Percentiles rank a stretch among this genome's conserved stretches.
These are phyloP conservation scores for Mesembryanthemum crystallinum DNA, from an alignment of 148 eudicot genomes.

Conservation along the genomic window DNA sequence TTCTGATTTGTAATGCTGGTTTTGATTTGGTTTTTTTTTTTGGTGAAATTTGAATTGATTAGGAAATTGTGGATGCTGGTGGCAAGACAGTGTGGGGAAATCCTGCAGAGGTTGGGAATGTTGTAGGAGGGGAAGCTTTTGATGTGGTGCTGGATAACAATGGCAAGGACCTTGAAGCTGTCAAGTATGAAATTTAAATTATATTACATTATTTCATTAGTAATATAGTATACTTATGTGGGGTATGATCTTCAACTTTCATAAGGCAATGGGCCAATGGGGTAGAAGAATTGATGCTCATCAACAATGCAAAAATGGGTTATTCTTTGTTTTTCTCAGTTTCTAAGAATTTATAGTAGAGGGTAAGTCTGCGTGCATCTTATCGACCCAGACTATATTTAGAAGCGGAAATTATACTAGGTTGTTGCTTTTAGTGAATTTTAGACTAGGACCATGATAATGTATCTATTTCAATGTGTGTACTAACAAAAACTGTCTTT, in stretches of 20 bases:
- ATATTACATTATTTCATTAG: not conserved
- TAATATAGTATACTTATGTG: not conserved
- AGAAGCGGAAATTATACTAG: too few species aligned
- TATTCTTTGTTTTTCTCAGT: too few species aligned
- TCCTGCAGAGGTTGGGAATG: slow-evolving; percentile 68
- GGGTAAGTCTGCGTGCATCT: too few species aligned
- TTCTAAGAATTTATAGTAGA: too few species aligned
- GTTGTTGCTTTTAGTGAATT: too few species aligned
- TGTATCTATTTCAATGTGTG: not conserved
- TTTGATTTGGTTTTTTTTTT: not conserved
- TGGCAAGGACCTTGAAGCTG: slow-evolving; percentile 95
- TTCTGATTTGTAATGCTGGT: not conserved
- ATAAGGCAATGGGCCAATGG: too few species aligned
- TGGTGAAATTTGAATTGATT: slow-evolving; percentile 1
- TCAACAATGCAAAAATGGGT: too few species aligned
- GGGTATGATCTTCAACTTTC: too few species aligned
- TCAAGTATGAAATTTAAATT: slow-evolving; percentile 40
- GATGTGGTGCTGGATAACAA: slow-evolving; percentile 93
- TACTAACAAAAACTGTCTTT: not conserved
- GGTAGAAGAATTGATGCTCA: too few species aligned
- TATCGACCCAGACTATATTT: too few species aligned
- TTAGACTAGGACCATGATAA: too few species aligned
- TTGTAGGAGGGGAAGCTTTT: slow-evolving; percentile 58
- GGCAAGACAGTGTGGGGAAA: slow-evolving; percentile 92
- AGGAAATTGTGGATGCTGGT: slow-evolving; percentile 87